Conservation (phyloP, 495 filamentous ascomycete genomes). For the Penicillium diatomitis region DNA sequence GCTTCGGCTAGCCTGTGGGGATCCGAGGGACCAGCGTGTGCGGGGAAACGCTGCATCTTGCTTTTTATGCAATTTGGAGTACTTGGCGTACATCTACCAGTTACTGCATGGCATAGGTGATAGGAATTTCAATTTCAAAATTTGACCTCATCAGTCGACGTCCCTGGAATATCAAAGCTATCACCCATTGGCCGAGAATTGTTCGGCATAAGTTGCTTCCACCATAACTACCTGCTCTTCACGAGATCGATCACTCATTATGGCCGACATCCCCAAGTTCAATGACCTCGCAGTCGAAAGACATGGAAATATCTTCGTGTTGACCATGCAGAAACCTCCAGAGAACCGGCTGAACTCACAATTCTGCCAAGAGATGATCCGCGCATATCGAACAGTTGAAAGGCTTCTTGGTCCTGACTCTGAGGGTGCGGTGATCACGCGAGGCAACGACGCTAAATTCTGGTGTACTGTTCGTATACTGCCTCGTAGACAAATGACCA, state of each 20-base stretch:
- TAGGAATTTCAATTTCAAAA: too few species aligned
- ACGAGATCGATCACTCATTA: background rate
- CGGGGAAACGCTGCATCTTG: slow-evolving; percentile 6
- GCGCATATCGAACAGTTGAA: slow-evolving; percentile 35
- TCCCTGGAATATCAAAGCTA: too few species aligned
- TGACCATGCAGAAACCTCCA: slow-evolving; percentile 41
- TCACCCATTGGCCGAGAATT: too few species aligned
- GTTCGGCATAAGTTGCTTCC: too few species aligned
- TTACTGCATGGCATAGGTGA: too few species aligned
- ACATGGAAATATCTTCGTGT: slow-evolving; percentile 35
- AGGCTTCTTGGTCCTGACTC: slow-evolving; percentile 27
- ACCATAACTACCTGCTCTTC: too few species aligned
- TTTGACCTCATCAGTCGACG: too few species aligned
- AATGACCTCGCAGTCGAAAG: slow-evolving; percentile 19
- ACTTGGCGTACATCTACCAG: too few species aligned
- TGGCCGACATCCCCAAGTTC: slow-evolving; percentile 19
- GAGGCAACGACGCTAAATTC: slow-evolving; percentile 40
- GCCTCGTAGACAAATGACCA: background rate
- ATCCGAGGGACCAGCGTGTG: slow-evolving; percentile 5
- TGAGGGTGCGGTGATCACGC: slow-evolving; percentile 39
- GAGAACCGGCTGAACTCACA: slow-evolving; percentile 40
- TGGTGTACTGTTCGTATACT: slow-evolving; percentile 33
- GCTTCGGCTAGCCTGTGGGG: background rate
- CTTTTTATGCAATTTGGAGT: too few species aligned
- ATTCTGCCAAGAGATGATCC: slow-evolving; percentile 41